Conservation (phyloP, 2,329 filamentous ascomycete genomes). For the Ceratocystis smalleyi region DNA sequence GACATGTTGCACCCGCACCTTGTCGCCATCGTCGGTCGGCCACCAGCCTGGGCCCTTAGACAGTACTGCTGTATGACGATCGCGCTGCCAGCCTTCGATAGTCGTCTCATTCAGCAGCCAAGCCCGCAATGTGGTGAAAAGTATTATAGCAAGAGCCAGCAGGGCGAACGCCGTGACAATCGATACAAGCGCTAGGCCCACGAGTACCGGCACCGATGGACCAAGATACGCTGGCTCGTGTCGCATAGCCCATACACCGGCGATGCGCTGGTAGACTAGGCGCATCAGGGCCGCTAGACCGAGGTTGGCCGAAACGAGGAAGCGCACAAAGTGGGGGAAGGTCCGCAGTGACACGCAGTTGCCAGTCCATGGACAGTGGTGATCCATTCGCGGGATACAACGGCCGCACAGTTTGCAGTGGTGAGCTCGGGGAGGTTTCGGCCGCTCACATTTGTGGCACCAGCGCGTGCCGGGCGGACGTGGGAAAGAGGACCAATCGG, state of each 20-base stretch:
- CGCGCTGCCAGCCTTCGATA: slow-evolving; percentile 65
- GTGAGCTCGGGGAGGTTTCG: slow-evolving; percentile 63
- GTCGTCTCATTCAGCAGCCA: slow-evolving; percentile 59
- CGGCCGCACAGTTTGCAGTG: slow-evolving; percentile 64
- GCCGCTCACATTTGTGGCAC: slow-evolving; percentile 61
- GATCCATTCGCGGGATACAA: slow-evolving; percentile 70
- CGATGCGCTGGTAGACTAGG: slow-evolving; percentile 44
- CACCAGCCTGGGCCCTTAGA: slow-evolving; percentile 31
- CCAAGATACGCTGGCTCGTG: slow-evolving; percentile 59
- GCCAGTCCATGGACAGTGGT: slow-evolving; percentile 72
- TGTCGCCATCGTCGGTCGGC: slow-evolving; percentile 25
- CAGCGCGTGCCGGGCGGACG: slow-evolving; percentile 30
- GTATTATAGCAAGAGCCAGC: slow-evolving; percentile 48
- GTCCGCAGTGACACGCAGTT: slow-evolving; percentile 75
- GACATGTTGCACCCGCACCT: slow-evolving; percentile 42
- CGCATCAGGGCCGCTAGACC: slow-evolving; percentile 47
- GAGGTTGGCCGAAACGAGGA: slow-evolving; percentile 53
- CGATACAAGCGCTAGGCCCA: slow-evolving; percentile 44
- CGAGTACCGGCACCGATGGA: slow-evolving; percentile 43
- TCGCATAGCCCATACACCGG: slow-evolving; percentile 47
- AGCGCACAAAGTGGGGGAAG: slow-evolving; percentile 69
- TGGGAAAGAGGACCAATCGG: slow-evolving; percentile 19
- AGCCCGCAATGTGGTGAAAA: slow-evolving; percentile 44
- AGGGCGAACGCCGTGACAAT: slow-evolving; percentile 43
- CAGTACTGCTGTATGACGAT: slow-evolving; percentile 44